Percentiles rank a stretch among this genome's conserved stretches.
These are phyloP conservation scores for Paramecium primaurelia DNA, from an alignment of 73 alveolate genomes.

Conservation along the genomic window DNA sequence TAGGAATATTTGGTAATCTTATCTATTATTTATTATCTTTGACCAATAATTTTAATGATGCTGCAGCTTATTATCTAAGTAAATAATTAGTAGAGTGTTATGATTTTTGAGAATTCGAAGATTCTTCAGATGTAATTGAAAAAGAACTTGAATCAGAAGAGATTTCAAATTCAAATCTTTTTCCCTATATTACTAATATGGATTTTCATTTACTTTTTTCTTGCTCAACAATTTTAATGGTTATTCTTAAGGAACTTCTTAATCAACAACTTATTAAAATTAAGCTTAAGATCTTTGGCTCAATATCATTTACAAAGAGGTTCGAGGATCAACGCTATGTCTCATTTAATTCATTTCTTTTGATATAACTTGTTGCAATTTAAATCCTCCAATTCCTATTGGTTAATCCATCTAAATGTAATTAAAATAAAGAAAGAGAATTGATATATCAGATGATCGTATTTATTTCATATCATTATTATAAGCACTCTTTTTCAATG, in stretches of 20 bases:
- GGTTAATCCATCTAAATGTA: conserved; percentile 10
- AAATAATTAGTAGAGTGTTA: neutral
- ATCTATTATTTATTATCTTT: neutral
- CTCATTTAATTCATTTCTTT: neutral
- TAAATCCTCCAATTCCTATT: conserved; percentile 22
- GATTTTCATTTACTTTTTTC: neutral
- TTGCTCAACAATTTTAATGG: neutral
- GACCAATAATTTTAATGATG: neutral
- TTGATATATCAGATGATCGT: conserved; percentile 14
- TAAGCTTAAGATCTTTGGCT: neutral
- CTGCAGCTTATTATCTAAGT: neutral
- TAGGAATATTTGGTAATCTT: neutral
- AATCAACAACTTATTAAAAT: neutral
- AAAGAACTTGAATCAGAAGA: neutral
- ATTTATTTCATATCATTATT: neutral
- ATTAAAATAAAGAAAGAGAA: neutral
- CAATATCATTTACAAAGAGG: neutral
- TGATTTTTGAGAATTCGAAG: neutral
- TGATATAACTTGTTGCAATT: neutral
- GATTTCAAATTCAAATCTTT: neutral
- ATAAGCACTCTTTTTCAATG: neutral
- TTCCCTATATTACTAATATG: neutral
- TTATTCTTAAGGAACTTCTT: neutral
- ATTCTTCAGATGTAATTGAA: neutral
- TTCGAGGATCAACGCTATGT: neutral